Evolutionary conservation across 768 basidiomycete species (phyloP).

Genomic region (Rubroboletus pulcherrimus): DNA sequence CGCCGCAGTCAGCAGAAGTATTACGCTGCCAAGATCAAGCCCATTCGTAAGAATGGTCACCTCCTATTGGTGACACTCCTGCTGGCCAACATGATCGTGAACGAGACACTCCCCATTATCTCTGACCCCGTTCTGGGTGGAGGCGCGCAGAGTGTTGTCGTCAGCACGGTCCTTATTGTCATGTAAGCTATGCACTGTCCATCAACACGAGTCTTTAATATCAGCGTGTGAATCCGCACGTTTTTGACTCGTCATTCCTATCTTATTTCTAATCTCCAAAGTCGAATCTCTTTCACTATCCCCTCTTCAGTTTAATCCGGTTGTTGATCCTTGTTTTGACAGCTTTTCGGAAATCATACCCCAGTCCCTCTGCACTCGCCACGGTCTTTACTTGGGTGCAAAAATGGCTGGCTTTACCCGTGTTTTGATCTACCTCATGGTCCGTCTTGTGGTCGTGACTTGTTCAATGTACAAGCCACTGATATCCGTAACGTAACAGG

Average conservation of each 20-base stretch:
- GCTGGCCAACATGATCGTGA: constrained; percentile 88
- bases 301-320: neutral
- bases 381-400: constrained; percentile 85
- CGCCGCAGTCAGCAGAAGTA: constrained; percentile 64
- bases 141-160: constrained; percentile 71
- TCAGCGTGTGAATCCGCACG: neutral
- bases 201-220: neutral
- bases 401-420: constrained; percentile 76
- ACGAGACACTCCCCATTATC: constrained; percentile 84
- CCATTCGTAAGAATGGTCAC: constrained; percentile 81
- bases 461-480: neutral
- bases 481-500: constrained; percentile 36
- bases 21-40: constrained; percentile 82
- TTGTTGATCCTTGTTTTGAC: constrained; percentile 5
- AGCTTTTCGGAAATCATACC: constrained; percentile 93
- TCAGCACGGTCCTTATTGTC: constrained; percentile 81
- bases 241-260: neutral
- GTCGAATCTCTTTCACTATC: neutral
- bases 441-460: constrained; percentile 24
- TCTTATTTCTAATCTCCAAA: neutral
- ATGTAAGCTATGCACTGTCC: constrained; percentile 53
- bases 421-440: constrained; percentile 64
- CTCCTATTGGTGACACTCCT: constrained; percentile 78
- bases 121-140: constrained; percentile 77
- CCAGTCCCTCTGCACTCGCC: constrained; percentile 87